Base-by-base conservation (phyloP, 768 basidiomycete genomes). In the Rubroboletus pulcherrimus region DNA sequence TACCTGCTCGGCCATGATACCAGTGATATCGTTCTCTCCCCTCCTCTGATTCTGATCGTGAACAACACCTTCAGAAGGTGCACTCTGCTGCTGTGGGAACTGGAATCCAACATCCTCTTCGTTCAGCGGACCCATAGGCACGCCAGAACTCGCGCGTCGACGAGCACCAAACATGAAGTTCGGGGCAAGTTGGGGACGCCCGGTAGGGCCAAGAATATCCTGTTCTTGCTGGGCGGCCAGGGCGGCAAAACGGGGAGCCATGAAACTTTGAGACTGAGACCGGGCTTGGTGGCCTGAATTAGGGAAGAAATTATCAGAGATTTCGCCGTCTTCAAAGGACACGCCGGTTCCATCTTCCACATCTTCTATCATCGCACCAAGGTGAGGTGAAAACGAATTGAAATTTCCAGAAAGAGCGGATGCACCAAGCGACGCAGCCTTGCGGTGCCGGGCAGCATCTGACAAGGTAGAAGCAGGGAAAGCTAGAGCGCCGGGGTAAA, bases 1-100 rank as follows among this genome's bases (percentile, higher is more conserved):
- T 61, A 92, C 93, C 82, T 98, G 96, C 72, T 98, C 93, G 7
- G 93, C 93, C 92, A 98, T 94, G 54, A 95, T 89, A 26, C 90
- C 90, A 34, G 82, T 83, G 53, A 94, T 84, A 68, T 96, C 93
- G 52, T 79, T 81, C 46, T 89, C 85, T 34, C 77, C 70, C 69
- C 85, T 83, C 58, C 85, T 76, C 61, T 83, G 82, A 34, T 57
- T 67, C 61, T 59, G 70, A 30, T 78, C 78, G n/a, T 69, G 69
- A 19, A 61, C 33, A 19, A 53, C 30, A 46, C 53, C 53, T 17
- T 66, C 60, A 53, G 66, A 38, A 65, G 72, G n/a, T 61, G 67
- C 65, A 44, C 60, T 61, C 58, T 78, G 74, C 63, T 85, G 85
- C 68, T 89, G 90, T 41, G 90, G 89, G 66, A 93, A 91, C 64